Conservation (phyloP, 495 filamentous ascomycete genomes). For the Parathielavia appendiculata region DNA sequence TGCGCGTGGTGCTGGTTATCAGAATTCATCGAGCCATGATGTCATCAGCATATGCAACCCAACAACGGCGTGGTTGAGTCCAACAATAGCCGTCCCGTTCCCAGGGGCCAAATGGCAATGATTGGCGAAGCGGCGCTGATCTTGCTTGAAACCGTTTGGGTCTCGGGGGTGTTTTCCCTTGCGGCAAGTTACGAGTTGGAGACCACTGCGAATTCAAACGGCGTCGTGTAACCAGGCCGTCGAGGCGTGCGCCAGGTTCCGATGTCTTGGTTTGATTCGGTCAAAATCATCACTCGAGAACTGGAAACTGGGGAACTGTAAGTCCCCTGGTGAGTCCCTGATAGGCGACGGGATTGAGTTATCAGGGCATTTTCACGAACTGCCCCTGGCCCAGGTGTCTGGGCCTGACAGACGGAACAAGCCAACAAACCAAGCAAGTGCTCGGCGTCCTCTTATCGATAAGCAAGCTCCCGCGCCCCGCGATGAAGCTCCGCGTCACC, state of each 20-base stretch:
- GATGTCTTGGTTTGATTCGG: no score
- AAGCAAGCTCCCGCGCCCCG: constrained; percentile 12
- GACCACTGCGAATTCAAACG: no score
- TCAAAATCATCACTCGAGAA: neutral
- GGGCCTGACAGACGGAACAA: no score
- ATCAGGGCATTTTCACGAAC: no score
- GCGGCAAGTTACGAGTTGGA: neutral
- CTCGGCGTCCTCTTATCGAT: constrained; percentile 9
- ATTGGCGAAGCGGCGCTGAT: constrained; percentile 2
- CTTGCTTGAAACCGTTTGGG: neutral
- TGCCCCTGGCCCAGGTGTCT: no score
- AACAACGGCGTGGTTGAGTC: constrained; percentile 1
- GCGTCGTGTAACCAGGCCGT: no score
- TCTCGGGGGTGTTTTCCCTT: no score
- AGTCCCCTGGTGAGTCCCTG: neutral
- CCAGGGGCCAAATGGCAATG: constrained; percentile 2
- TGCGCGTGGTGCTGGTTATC: constrained; percentile 4
- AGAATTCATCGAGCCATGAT: constrained; percentile 19
- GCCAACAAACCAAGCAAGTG: no score
- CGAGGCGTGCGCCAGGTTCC: no score
- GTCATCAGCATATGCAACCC: constrained; percentile 21
- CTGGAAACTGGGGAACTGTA: neutral
- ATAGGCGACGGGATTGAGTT: neutral
- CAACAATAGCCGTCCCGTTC: constrained; percentile 2
- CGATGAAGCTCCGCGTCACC: constrained; percentile 31